Conservation (phyloP, 306 rosid species). For the Lathyrus oleraceus region DNA sequence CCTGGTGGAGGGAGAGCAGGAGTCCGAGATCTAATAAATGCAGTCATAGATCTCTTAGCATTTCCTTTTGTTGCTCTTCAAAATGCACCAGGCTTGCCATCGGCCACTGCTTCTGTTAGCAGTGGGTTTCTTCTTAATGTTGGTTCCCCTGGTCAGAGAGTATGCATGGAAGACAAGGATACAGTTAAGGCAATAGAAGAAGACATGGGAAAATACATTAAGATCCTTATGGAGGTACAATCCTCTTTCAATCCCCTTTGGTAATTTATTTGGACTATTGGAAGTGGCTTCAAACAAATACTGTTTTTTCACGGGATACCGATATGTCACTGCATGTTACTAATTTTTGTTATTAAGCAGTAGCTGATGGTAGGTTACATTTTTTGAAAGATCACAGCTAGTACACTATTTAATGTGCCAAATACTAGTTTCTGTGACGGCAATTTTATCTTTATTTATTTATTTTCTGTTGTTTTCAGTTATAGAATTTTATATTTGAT, state of each 20-base stretch:
- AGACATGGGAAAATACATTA: constrained; percentile 79
- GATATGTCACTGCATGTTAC: constrained; percentile 6
- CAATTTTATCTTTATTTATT: constrained; percentile 14
- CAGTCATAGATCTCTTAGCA: constrained; percentile 77
- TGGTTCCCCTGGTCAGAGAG: constrained; percentile 83
- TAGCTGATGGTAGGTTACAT: constrained; percentile 7
- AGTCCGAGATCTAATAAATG: constrained; percentile 62
- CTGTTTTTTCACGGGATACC: constrained; percentile 3
- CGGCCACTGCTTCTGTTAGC: constrained; percentile 81
- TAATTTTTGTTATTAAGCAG: constrained; percentile 26
- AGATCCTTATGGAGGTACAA: constrained; percentile 78
- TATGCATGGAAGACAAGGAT: constrained; percentile 77
- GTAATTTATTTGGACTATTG: constrained; percentile 15
- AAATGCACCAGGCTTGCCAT: constrained; percentile 81
- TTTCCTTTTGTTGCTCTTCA: constrained; percentile 94
- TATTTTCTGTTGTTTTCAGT: constrained; percentile 6
- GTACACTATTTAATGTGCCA: constrained; percentile 12
- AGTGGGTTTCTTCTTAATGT: constrained; percentile 83
- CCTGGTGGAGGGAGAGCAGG: constrained; percentile 92
- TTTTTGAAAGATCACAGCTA: constrained; percentile 8
- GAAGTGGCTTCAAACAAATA: constrained; percentile 1
- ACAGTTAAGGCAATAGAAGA: constrained; percentile 82
- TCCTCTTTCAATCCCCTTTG: constrained; percentile 23
- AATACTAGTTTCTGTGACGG: constrained; percentile 1
- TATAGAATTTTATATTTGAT: constrained; percentile 2